Percentiles rank a stretch among this genome's conserved stretches.
These are phyloP conservation scores for Uncinocarpus reesii DNA, from an alignment of 2,329 filamentous ascomycete species.

Conservation along the genomic window DNA sequence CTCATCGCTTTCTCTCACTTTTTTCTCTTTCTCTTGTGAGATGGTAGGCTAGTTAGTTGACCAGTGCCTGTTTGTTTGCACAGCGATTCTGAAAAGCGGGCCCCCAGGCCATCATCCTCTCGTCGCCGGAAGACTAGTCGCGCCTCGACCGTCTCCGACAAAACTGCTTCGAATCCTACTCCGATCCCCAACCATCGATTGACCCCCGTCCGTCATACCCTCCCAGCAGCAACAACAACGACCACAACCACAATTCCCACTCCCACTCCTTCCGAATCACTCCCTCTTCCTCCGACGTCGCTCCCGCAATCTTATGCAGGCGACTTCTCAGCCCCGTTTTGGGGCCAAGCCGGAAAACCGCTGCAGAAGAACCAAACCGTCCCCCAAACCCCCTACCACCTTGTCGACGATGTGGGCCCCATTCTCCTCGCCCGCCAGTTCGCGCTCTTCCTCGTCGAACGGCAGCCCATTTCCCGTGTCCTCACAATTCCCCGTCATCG, in stretches of 20 bases:
- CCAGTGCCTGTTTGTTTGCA: too few relatives aligned
- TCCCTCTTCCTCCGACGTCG: neutral
- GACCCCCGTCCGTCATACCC: conserved; percentile 5
- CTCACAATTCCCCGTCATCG: conserved; percentile 24
- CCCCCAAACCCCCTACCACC: conserved; percentile 29
- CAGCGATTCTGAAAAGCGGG: conserved; percentile 7
- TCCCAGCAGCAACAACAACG: neutral
- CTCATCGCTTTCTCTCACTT: neutral
- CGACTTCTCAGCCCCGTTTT: conserved; percentile 23
- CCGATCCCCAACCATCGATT: conserved; percentile 2
- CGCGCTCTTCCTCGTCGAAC: conserved; percentile 36
- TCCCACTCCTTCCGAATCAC: neutral
- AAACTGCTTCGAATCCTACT: neutral
- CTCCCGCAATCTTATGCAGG: conserved; percentile 4
- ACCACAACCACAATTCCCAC: neutral
- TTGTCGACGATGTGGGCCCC: conserved; percentile 33
- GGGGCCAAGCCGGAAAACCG: conserved; percentile 30
- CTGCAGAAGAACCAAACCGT: conserved; percentile 25
- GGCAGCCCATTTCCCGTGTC: conserved; percentile 26
- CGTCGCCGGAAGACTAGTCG: conserved; percentile 14
- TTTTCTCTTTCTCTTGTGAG: neutral
- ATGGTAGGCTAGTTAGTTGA: neutral
- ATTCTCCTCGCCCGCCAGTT: conserved; percentile 37
- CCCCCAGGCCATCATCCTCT: conserved; percentile 6
- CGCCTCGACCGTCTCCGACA: conserved; percentile 8